Percentiles rank a stretch among this genome's conserved stretches.
Conservation (phyloP, 2,329 filamentous ascomycete genomes). For the Hysterium pulicare region DNA sequence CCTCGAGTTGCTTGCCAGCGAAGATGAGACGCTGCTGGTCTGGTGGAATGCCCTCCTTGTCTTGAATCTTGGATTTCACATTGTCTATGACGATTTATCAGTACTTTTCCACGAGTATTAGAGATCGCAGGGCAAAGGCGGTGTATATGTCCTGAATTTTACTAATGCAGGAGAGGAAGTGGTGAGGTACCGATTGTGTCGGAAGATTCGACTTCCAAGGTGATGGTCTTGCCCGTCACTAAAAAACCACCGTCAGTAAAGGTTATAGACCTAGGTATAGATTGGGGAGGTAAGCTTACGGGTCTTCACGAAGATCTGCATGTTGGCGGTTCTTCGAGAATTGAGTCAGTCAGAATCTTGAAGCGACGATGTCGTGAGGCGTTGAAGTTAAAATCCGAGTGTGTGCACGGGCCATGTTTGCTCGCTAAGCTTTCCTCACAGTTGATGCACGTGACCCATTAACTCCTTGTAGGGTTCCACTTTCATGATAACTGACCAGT, state of each 20-base stretch:
- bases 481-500: no score
- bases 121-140: no score
- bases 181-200: conserved; percentile 70
- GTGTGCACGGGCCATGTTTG: conserved; percentile 9
- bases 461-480: no score
- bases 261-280: background rate
- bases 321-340: conserved; percentile 24
- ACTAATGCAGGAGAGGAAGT: conserved; percentile 5
- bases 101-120: no score
- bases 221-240: conserved; percentile 85
- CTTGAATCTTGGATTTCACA: conserved; percentile 99
- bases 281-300: conserved; percentile 46
- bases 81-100: conserved; percentile 70
- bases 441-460: background rate
- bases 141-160: no score
- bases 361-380: conserved; percentile 14
- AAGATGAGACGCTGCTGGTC: conserved; percentile 99
- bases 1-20: conserved; percentile 98
- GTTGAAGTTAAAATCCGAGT: conserved; percentile 11
- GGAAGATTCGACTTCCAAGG: conserved; percentile 97
- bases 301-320: conserved; percentile 90
- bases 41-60: conserved; percentile 98
- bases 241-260: background rate
- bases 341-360: conserved; percentile 12
- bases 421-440: conserved; percentile 5